phyloP scores from a whole-genome alignment of 352 stramenopile genomes.

The Pythium oligandrum region DNA sequence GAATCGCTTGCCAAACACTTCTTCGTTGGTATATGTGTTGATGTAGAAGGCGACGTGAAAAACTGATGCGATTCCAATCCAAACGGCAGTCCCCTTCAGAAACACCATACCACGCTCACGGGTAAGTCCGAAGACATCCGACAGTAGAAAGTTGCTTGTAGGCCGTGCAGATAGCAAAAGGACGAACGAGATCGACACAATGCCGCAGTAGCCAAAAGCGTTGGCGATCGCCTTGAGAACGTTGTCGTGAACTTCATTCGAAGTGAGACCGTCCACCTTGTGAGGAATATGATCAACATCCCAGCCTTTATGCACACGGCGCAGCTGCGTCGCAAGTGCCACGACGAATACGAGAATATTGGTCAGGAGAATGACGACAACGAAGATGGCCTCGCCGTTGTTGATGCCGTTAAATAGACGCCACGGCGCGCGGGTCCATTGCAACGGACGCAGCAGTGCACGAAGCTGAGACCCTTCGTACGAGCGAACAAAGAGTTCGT shows the following conservation, averaged over 20 bases:
- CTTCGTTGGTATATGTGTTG: not conserved
- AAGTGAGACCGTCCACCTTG: not conserved
- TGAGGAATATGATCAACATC: not conserved
- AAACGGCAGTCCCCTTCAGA: not conserved
- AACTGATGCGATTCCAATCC: not conserved
- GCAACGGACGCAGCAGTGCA: not conserved
- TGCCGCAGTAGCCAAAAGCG: conserved; percentile 5
- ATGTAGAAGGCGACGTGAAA: conserved; percentile 7
- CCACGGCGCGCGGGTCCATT: not conserved
- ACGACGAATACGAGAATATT: conserved; percentile 2
- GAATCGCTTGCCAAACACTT: conserved; percentile 2
- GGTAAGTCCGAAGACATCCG: not conserved
- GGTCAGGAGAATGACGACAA: not conserved
- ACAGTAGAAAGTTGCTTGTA: not conserved
- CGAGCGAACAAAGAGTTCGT: not conserved
- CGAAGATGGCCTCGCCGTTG: conserved; percentile 1
- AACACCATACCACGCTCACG: not conserved
- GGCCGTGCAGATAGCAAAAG: not conserved
- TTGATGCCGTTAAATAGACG: not conserved
- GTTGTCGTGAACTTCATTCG: not conserved
- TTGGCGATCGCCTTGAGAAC: conserved; percentile 8
- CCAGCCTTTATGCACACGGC: not conserved
- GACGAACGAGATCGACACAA: conserved; percentile 4
- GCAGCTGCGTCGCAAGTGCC: not conserved
- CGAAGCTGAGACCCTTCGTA: not conserved